Evolutionary conservation across 2,329 filamentous ascomycete genomes (phyloP), one percentile per base, ranked within the genome.

Genomic region (Penicillium frequentans): DNA sequence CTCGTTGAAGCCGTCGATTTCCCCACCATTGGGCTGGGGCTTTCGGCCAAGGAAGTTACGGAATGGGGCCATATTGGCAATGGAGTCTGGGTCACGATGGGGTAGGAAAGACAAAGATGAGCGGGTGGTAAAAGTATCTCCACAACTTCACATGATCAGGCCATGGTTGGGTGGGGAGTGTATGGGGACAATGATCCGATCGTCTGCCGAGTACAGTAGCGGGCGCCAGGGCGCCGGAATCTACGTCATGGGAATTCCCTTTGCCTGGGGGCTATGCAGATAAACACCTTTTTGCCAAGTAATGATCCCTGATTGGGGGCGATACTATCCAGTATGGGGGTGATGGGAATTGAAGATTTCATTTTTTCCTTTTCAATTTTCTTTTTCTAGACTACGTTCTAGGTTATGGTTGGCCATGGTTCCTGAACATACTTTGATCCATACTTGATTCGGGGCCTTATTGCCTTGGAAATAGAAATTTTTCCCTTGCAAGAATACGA

Each of bases 21-120:
- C 69, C 59, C 62, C 63, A 61, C 70, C 70, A 64, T 72, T 74
- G 61, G 69, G 62, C 37, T 81, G 84, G 53, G 83, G 76, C 52
- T 85, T 86, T 67, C 84, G 84, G 55, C 83, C 78, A 71, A 91
- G 89, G 29, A 88, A 86, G 73, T 91, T 91, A 64, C 89, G 86
- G 70, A 91, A 89, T 21, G 79, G 78, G 60, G 86, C 83, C 87
- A 90, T 90, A 57, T 63, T 78, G 56, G 51, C 16, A 7, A 31
- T 39, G 24, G 10, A 24, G 3, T 29, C 21, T 19, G n/a, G 44
- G 21, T 46, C 26, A 52, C 27, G n/a, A 26, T 47, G 51, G 23
- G 24, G 19, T 37, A 24, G 19, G 7, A 8, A n/a, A 42, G 39
- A 42, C 10, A n/a, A 42, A 39, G 33, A 14, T 26, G 21, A 50